Evolutionary conservation across 345 rosid species (phyloP).

Genomic region (Gossypium raimondii): DNA sequence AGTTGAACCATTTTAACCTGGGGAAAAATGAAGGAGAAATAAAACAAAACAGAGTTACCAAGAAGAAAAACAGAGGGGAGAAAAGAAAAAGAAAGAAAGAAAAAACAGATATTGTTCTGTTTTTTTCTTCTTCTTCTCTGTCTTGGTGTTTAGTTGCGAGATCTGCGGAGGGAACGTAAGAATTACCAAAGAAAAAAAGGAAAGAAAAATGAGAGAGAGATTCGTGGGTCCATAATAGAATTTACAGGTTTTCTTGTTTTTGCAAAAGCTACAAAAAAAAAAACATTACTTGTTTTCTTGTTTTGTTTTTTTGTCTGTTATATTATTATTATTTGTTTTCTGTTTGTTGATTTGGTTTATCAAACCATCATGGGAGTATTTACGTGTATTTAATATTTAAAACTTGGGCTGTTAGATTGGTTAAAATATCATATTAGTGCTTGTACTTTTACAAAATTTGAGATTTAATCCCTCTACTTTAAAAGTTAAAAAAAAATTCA

Average conservation of each 20-base stretch:
- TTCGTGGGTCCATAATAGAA: conserved; percentile 37
- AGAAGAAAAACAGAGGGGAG: not conserved
- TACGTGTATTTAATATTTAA: not conserved
- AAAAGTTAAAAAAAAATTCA: no score
- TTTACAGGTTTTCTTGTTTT: conserved; percentile 20
- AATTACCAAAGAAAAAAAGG: conserved; percentile 25
- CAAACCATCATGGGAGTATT: no score
- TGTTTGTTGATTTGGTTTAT: not conserved
- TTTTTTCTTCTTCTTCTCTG: not conserved
- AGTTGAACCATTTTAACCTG: not conserved
- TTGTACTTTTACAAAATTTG: no score
- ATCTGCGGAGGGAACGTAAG: conserved; percentile 36
- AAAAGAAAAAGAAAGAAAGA: conserved; percentile 15
- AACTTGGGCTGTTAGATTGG: not conserved
- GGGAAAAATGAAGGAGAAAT: conserved; percentile 7
- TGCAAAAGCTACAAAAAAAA: conserved; percentile 13
- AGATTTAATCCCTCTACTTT: no score
- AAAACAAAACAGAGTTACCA: not conserved
- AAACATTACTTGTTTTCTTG: not conserved
- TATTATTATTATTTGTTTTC: not conserved
- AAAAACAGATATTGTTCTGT: conserved; percentile 6
- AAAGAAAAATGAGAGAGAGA: conserved; percentile 28
- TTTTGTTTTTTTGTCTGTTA: not conserved
- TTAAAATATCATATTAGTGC: no score
- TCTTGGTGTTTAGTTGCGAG: conserved; percentile 37